These are phyloP conservation scores for Mycosphaerella arachidis DNA, from an alignment of 2,329 filamentous ascomycete genomes.

Conservation along the genomic window DNA sequence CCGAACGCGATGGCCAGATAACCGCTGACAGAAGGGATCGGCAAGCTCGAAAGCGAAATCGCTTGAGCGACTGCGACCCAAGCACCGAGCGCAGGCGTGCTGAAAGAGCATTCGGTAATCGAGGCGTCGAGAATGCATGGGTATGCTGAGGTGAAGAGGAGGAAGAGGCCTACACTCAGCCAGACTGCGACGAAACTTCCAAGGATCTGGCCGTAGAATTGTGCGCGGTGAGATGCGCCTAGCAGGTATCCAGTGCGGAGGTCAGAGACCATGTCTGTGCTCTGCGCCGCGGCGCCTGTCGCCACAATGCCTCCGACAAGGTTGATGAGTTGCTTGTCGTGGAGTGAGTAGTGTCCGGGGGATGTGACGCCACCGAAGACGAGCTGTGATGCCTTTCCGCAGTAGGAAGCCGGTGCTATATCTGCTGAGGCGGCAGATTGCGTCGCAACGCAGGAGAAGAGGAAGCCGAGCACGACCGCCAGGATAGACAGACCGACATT, in stretches of 20 bases:
- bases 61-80: conserved; percentile 61
- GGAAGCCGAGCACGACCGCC: conserved; percentile 52
- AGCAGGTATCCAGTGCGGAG: conserved; percentile 64
- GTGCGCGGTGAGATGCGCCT: conserved; percentile 56
- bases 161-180: conserved; percentile 60
- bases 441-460: conserved; percentile 44
- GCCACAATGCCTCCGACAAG: conserved; percentile 52
- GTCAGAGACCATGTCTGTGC: conserved; percentile 53
- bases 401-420: conserved; percentile 54
- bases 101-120: conserved; percentile 52
- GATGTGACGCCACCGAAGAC: conserved; percentile 59
- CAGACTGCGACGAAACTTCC: conserved; percentile 59
- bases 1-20: conserved; percentile 54
- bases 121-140: conserved; percentile 54
- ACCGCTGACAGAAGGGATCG: conserved; percentile 53
- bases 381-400: conserved; percentile 61
- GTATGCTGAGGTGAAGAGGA: conserved; percentile 61
- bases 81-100: conserved; percentile 57
- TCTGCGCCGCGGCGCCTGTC: conserved; percentile 31
- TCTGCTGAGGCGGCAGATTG: conserved; percentile 54
- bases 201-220: conserved; percentile 61
- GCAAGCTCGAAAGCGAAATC: conserved; percentile 51
- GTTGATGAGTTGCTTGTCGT: conserved; percentile 57
- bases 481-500: conserved; percentile 52
- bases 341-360: conserved; percentile 45